phyloP scores from a whole-genome alignment of 75 land plant species.

The Sequoiadendron giganteum region DNA sequence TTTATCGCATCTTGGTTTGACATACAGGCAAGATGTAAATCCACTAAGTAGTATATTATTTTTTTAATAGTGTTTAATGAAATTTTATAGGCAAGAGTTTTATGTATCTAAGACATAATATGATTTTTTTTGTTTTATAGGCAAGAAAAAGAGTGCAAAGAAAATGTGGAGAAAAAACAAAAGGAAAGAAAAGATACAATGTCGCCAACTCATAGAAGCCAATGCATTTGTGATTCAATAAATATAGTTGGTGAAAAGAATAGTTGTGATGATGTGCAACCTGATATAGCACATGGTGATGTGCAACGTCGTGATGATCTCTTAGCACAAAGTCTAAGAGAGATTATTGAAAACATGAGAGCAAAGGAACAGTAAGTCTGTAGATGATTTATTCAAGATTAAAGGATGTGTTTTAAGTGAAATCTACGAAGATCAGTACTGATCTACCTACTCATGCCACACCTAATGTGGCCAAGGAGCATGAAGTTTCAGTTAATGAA shows the following conservation, averaged over 20 bases:
- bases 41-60: no score
- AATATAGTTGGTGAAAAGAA: background rate
- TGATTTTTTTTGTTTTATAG: background rate
- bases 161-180: no score
- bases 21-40: no score
- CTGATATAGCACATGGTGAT: background rate
- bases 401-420: background rate
- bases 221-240: background rate
- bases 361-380: no score
- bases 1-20: no score
- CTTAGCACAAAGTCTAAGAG: no score
- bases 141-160: background rate
- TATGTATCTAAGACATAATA: background rate
- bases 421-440: background rate
- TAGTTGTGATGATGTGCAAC: background rate
- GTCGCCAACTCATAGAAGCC: background rate
- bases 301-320: no score
- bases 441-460: background rate
- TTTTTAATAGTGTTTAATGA: no score
- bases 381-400: background rate
- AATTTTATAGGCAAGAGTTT: no score
- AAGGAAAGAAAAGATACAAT: background rate
- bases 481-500: background rate
- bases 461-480: background rate
- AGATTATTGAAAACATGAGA: no score